A percentile compares a stretch with the other conserved stretches of the same genome.
Evolutionary conservation across 495 filamentous ascomycete genomes (phyloP).

Genomic region (Parmelia sp.): DNA sequence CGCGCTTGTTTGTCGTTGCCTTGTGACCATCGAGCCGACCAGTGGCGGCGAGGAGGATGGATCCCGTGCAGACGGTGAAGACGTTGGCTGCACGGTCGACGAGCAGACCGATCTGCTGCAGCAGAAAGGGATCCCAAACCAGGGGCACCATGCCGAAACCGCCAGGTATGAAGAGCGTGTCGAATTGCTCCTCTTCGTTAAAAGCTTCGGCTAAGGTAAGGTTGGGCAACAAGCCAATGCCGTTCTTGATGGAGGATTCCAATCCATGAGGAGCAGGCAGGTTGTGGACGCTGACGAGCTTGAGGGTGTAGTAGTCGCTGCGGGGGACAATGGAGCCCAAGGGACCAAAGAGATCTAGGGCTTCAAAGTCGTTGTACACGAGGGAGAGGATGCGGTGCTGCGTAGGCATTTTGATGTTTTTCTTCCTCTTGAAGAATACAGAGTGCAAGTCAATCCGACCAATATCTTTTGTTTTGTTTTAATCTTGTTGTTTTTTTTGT

Average conservation of each 20-base stretch:
- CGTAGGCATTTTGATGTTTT: neutral
- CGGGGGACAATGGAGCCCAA: constrained; percentile 2
- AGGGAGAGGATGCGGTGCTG: constrained; percentile 2
- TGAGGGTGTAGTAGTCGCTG: constrained; percentile 6
- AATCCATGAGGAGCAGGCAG: neutral
- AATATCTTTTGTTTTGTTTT: no score
- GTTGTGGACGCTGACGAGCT: constrained; percentile 2
- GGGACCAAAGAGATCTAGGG: constrained; percentile 8
- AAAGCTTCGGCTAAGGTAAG: neutral
- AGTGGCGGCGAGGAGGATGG: neutral
- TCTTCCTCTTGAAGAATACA: no score
- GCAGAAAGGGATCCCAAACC: neutral
- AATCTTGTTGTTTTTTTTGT: no score
- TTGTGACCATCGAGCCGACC: neutral
- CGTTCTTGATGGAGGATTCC: constrained; percentile 6
- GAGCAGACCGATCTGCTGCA: constrained; percentile 3
- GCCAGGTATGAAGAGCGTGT: constrained; percentile 6
- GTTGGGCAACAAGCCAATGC: constrained; percentile 2
- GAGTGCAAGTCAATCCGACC: neutral
- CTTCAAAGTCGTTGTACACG: constrained; percentile 4
- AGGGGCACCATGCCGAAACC: neutral
- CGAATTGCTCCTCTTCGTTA: constrained; percentile 2
- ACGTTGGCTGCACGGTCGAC: constrained; percentile 3
- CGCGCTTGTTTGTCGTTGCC: constrained; percentile 1
- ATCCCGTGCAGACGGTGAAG: constrained; percentile 4